Base-by-base conservation (phyloP, 805 yeast genomes). In the Candida glaebosa region DNA sequence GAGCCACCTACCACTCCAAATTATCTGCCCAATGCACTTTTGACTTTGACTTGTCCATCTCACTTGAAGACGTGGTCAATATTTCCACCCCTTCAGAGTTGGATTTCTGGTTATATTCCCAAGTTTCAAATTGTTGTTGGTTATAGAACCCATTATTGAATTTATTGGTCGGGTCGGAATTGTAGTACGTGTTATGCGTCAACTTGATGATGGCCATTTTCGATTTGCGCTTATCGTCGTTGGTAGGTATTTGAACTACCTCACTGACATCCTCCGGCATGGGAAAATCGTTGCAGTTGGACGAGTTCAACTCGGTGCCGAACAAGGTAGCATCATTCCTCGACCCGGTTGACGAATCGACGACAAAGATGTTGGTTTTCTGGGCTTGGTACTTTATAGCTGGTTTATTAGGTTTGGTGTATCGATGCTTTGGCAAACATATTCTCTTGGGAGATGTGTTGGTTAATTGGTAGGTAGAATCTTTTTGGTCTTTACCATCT, bases 301-400 rank as follows among this genome's bases (percentile, higher is more conserved):
- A 69, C 0, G 86, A 72, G 54, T 82, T 82, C 42, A 82, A 66
- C 54, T 81, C 86, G 1, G 87, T 82, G 2, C 85, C 88, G 58
- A 76, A 81, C 48, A 72, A 75, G 2, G 87, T 81, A 7, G 87
- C 86, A 51, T 82, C 87, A 47, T 71, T 73, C 12, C 79, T 52
- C 42, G 65, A 65, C 0, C 86, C 85, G 30, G 81, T 78, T 53
- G 79, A 75, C 4, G 85, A 72, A 48, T 81, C 82, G 22, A 82
- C 85, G 34, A 81, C 60, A 49, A 73, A 69, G 36, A 78, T 78
- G 24, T 55, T 54, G 10, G 48, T 40, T 12, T 46, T 43, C 17
- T 48, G 30, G n/a, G 49, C 42, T 19, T 47, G 43, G 38, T 51
- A 44, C 40, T 56, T 58, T 17, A 67, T 48, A 18, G 58, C 49